Conservation (phyloP, 2,329 filamentous ascomycete genomes). For the Fonsecaea erecta region DNA sequence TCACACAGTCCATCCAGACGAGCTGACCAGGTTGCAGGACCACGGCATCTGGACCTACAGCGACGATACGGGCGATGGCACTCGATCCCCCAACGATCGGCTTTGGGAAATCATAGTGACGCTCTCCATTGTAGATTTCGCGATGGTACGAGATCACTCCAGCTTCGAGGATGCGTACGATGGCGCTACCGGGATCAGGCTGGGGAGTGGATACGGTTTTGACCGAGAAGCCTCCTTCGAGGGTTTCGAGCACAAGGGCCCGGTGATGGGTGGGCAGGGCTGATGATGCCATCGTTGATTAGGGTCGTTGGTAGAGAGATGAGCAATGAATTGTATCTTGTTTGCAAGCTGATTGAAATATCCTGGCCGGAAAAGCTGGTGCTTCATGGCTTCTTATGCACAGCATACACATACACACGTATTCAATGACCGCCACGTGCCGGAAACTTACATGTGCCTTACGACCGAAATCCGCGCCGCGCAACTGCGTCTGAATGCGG, state of each 20-base stretch:
- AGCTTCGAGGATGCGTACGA: slow-evolving; percentile 48
- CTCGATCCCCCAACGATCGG: slow-evolving; percentile 45
- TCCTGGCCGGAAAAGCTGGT: background rate
- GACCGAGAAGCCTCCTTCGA: background rate
- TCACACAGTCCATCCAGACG: slow-evolving; percentile 45
- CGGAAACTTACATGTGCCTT: background rate
- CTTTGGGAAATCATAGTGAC: slow-evolving; percentile 42
- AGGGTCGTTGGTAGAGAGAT: background rate
- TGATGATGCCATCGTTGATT: slow-evolving; percentile 6
- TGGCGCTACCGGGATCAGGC: slow-evolving; percentile 44
- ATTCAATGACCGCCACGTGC: background rate
- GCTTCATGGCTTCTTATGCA: background rate
- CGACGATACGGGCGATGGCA: slow-evolving; percentile 46
- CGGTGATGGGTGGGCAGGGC: slow-evolving; percentile 25
- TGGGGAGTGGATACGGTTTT: slow-evolving; percentile 44
- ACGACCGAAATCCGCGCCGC: background rate
- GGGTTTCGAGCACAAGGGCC: slow-evolving; percentile 39
- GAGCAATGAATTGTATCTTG: background rate
- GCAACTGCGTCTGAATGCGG: background rate
- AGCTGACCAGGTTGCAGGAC: slow-evolving; percentile 46
- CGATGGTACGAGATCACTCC: slow-evolving; percentile 48
- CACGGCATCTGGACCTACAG: slow-evolving; percentile 46
- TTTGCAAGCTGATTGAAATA: background rate
- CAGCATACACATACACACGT: background rate
- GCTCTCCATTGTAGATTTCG: slow-evolving; percentile 48